These are phyloP conservation scores for Diaporthe caulivora DNA, from an alignment of 2,329 filamentous ascomycete species.

Conservation along the genomic window DNA sequence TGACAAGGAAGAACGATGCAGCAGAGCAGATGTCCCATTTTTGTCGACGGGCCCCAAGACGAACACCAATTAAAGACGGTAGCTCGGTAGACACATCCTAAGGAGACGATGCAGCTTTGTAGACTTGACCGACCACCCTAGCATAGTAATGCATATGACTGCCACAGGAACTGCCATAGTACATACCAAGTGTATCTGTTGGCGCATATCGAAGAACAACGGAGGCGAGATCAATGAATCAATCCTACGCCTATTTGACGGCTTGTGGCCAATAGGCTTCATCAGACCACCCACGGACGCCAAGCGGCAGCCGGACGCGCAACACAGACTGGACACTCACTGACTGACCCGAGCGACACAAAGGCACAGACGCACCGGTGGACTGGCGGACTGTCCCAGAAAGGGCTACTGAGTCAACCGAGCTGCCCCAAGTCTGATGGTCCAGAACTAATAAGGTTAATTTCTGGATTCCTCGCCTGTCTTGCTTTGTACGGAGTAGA, in stretches of 20 bases:
- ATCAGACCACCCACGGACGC: background rate
- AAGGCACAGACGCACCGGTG: background rate
- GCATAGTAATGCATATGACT: no score
- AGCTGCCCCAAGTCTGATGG: no score
- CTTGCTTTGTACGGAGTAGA: no score
- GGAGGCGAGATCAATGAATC: background rate
- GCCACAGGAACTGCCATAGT: no score
- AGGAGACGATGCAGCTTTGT: background rate
- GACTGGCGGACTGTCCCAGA: background rate
- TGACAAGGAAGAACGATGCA: constrained; percentile 28
- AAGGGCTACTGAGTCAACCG: constrained; percentile 18
- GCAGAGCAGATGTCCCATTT: background rate
- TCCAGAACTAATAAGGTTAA: background rate
- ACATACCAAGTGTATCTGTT: background rate
- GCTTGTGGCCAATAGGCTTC: background rate
- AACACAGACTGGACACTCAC: constrained; percentile 10
- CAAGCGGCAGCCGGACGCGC: background rate
- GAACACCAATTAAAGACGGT: no score
- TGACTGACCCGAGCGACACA: constrained; percentile 6
- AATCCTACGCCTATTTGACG: background rate
- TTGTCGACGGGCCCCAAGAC: constrained; percentile 17
- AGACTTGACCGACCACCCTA: no score
- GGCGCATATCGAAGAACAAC: background rate
- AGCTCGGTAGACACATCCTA: no score
- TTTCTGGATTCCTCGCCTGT: background rate